Conservation (phyloP, 768 basidiomycete species). For the Mycena galericulata region DNA sequence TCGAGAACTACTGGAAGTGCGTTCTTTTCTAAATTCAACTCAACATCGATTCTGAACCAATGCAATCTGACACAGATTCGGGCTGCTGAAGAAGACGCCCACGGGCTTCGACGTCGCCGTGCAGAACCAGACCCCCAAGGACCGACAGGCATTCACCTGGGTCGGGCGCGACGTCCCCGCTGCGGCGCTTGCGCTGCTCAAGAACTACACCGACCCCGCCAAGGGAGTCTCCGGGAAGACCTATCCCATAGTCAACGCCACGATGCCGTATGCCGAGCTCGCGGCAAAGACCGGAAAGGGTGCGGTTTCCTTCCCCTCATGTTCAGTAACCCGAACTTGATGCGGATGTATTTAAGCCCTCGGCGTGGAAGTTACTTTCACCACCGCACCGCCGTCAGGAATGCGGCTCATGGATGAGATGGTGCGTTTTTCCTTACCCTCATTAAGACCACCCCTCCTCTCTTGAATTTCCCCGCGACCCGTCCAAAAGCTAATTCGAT, state of each 20-base stretch:
- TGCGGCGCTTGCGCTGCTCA: neutral
- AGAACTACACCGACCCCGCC: slow-evolving; percentile 9
- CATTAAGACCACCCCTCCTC: neutral
- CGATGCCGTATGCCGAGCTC: slow-evolving; percentile 6
- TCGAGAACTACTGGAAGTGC: slow-evolving; percentile 19
- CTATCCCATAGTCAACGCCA: slow-evolving; percentile 12
- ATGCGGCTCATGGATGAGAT: neutral
- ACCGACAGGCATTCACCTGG: slow-evolving; percentile 10
- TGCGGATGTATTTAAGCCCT: neutral
- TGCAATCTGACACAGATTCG: neutral
- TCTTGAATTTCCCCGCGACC: neutral
- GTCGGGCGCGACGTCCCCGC: neutral
- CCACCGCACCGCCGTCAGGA: neutral
- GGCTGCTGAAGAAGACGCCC: slow-evolving; percentile 2
- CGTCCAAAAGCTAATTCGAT: too few species aligned
- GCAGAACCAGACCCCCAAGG: neutral
- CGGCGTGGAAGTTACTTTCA: slow-evolving; percentile 18
- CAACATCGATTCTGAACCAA: neutral
- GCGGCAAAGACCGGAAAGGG: neutral
- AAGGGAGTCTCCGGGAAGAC: slow-evolving; percentile 3
- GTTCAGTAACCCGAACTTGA: neutral
- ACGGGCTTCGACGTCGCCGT: slow-evolving; percentile 3
- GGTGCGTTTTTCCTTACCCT: neutral
- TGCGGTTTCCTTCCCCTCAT: neutral
- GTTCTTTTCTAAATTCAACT: neutral